A percentile compares a stretch with the other conserved stretches of the same genome.
These are phyloP conservation scores for Lentinula sp. DNA, from an alignment of 768 basidiomycete species.

Conservation along the genomic window DNA sequence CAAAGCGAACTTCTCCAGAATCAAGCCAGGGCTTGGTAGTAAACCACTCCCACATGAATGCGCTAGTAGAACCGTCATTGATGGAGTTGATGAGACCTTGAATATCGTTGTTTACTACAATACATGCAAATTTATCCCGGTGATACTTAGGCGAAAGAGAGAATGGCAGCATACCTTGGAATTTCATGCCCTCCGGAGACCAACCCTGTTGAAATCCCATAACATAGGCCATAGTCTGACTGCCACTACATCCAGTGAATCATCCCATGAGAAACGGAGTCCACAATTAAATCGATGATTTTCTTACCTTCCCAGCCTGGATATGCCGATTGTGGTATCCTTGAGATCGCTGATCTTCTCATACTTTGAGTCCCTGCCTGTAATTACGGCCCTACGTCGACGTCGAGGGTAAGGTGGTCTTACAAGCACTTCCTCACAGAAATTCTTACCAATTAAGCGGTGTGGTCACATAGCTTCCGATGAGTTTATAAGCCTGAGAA, in stretches of 20 bases:
- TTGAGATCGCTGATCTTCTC: conserved; percentile 68
- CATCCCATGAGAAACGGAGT: not conserved
- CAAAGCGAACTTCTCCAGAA: conserved; percentile 75
- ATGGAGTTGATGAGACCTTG: conserved; percentile 79
- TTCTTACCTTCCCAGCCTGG: conserved; percentile 74
- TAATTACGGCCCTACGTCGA: conserved; percentile 78
- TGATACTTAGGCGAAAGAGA: not conserved
- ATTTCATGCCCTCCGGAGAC: conserved; percentile 55
- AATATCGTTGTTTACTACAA: conserved; percentile 73
- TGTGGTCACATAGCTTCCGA: conserved; percentile 87
- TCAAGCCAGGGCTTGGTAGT: conserved; percentile 69
- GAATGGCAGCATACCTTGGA: conserved; percentile 47
- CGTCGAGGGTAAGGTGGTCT: not conserved
- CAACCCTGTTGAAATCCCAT: conserved; percentile 89
- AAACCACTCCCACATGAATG: conserved; percentile 97
- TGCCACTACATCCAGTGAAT: conserved; percentile 46
- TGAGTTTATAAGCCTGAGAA: conserved; percentile 80
- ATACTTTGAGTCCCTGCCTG: conserved; percentile 69
- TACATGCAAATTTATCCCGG: not conserved
- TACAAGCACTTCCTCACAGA: not conserved
- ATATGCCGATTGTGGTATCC: conserved; percentile 84
- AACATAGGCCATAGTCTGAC: conserved; percentile 93
- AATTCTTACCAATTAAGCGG: conserved; percentile 74
- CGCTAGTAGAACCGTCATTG: conserved; percentile 82
- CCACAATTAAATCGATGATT: not conserved